phyloP scores from a whole-genome alignment of 768 basidiomycete genomes.

The Boletus subparvulus region DNA sequence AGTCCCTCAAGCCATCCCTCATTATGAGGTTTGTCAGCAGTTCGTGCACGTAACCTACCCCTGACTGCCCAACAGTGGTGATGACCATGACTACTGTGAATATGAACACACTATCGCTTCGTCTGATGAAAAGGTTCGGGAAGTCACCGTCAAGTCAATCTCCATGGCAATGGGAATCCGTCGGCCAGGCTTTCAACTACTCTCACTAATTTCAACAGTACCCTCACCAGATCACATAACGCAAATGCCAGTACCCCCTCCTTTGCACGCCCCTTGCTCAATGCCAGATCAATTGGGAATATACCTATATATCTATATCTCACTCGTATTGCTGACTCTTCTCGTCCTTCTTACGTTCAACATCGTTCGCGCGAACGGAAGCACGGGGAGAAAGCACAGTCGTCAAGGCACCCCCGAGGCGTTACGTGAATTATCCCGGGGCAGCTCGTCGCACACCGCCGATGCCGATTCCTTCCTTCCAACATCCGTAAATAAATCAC shows the following conservation, averaged over 20 bases:
- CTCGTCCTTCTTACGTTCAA: constrained; percentile 39
- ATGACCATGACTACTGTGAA: constrained; percentile 96
- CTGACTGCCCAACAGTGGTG: constrained; percentile 55
- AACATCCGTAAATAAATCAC: constrained; percentile 14
- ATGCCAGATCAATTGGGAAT: constrained; percentile 84
- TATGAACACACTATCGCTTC: constrained; percentile 47
- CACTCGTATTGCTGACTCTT: constrained; percentile 62
- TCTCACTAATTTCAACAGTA: constrained; percentile 60
- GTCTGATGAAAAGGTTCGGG: constrained; percentile 42
- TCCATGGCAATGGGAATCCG: constrained; percentile 88
- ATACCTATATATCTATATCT: constrained; percentile 72
- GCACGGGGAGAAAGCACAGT: constrained; percentile 5
- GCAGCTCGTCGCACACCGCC: not conserved
- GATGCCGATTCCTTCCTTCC: constrained; percentile 20
- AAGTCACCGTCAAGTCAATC: constrained; percentile 87
- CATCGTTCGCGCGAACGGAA: constrained; percentile 15
- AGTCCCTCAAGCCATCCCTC: constrained; percentile 59
- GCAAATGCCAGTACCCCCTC: constrained; percentile 32
- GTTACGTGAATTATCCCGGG: constrained; percentile 12
- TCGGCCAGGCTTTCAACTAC: constrained; percentile 84
- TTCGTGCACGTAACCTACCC: not conserved
- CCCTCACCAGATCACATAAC: constrained; percentile 30
- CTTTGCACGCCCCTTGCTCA: constrained; percentile 63
- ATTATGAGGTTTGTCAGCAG: constrained; percentile 64
- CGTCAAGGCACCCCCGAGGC: constrained; percentile 9